Percentiles rank a stretch among this genome's conserved stretches.
These are phyloP conservation scores for Dothidotthia symphoricarpi DNA, from an alignment of 2,329 filamentous ascomycete species.

Conservation along the genomic window DNA sequence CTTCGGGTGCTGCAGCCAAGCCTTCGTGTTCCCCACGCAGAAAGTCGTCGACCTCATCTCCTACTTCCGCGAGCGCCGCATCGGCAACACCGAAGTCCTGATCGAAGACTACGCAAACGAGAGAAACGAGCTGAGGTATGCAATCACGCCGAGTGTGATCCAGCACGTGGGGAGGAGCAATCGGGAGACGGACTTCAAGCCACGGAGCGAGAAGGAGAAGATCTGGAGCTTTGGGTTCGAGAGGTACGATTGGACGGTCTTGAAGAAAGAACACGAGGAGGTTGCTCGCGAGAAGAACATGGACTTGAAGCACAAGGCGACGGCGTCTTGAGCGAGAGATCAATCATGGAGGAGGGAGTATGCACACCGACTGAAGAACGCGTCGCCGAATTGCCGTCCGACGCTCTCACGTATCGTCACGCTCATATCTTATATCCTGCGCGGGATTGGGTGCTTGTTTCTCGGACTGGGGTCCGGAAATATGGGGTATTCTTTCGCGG, in stretches of 20 bases:
- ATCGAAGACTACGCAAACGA: constrained; percentile 46
- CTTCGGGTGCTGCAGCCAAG: constrained; percentile 49
- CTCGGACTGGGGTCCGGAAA: too few relatives aligned
- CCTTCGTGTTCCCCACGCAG: constrained; percentile 44
- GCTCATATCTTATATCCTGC: too few relatives aligned
- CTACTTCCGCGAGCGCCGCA: constrained; percentile 33
- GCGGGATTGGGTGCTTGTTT: too few relatives aligned
- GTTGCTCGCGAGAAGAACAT: constrained; percentile 4
- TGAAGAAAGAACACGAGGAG: constrained; percentile 32
- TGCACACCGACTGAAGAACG: too few relatives aligned
- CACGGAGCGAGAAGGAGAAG: constrained; percentile 35
- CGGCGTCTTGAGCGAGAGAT: constrained; percentile 16
- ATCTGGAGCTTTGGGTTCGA: constrained; percentile 46
- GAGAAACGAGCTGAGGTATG: constrained; percentile 42
- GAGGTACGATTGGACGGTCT: constrained; percentile 22
- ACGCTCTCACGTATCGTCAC: too few relatives aligned
- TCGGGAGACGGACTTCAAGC: constrained; percentile 32
- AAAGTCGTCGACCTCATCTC: constrained; percentile 27
- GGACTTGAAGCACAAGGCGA: too few relatives aligned
- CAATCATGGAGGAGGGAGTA: too few relatives aligned
- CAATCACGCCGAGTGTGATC: constrained; percentile 45
- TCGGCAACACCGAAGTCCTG: constrained; percentile 43
- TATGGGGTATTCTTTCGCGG: too few relatives aligned
- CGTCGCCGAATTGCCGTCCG: too few relatives aligned
- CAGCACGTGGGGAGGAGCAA: constrained; percentile 48